Evolutionary conservation across 2,329 filamentous ascomycete genomes (phyloP).

Genomic region (Ophioceras dolichostomum): DNA sequence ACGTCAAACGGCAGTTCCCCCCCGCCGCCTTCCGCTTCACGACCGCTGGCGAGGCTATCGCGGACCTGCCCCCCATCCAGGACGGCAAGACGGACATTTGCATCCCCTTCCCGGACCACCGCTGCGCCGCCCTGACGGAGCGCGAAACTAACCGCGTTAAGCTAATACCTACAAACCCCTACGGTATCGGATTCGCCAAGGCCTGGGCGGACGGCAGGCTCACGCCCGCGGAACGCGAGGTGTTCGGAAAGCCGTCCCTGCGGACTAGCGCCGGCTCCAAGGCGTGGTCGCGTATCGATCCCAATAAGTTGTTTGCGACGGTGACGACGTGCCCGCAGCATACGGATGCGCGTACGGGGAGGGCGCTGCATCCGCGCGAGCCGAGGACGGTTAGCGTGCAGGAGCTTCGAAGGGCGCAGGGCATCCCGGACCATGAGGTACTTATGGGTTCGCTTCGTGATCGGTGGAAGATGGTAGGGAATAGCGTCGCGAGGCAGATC

Average conservation of each 20-base stretch:
- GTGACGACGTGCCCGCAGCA: conserved; percentile 42
- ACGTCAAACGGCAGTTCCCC: conserved; percentile 33
- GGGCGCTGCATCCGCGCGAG: conserved; percentile 53
- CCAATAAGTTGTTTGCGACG: conserved; percentile 40
- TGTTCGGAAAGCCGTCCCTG: conserved; percentile 21
- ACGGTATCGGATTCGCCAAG: conserved; percentile 36
- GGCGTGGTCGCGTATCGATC: conserved; percentile 30
- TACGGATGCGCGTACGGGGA: conserved; percentile 42
- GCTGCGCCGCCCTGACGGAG: conserved; percentile 28
- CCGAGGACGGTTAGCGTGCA: conserved; percentile 48
- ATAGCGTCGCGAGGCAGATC: conserved; percentile 61
- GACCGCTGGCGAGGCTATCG: conserved; percentile 37
- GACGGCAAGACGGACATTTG: conserved; percentile 52
- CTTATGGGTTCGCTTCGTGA: conserved; percentile 43
- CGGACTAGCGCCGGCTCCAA: conserved; percentile 5
- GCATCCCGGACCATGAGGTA: conserved; percentile 57
- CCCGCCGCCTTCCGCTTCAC: conserved; percentile 49
- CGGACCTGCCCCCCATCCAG: conserved; percentile 49
- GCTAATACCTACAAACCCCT: conserved; percentile 46
- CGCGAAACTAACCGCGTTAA: conserved; percentile 32
- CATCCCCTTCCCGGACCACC: conserved; percentile 56
- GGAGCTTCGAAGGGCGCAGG: conserved; percentile 59
- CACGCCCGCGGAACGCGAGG: conserved; percentile 21
- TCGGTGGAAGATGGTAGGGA: conserved; percentile 60
- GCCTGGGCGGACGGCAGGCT: conserved; percentile 28